Base-by-base conservation (phyloP, 139 green algal species). In the Haematococcus sp. region DNA sequence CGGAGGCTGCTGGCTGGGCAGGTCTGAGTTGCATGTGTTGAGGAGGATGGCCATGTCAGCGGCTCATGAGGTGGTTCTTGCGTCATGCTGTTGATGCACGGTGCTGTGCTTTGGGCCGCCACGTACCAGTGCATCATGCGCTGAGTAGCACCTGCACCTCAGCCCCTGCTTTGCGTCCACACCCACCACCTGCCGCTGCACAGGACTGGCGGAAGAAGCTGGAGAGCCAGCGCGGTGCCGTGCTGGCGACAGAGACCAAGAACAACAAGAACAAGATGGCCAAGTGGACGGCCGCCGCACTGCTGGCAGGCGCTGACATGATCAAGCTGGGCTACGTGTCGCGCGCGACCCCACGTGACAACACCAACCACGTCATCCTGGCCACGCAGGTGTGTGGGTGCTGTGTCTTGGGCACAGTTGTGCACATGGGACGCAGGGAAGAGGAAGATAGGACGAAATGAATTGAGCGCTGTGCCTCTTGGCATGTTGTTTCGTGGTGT, bases 191-290 rank as follows among this genome's bases (percentile, higher is more conserved):
- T n/a, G n/a, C n/a, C n/a, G n/a, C n/a, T n/a, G n/a, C n/a, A n/a
- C 87, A 98, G 33, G 92, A 98, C 87, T 99, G 93, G 93, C 83
- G 96, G 31, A 87, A 93, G 82, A 97, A 96, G 82, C 78, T 99
- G 34, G 96, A 99, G 81, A 95, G 83, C 59, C 96, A 99, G 82
- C 86, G 93, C 59, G 96, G 96, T 61, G 96, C 96, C 1, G 92
- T 98, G 71, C 87, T 98, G 73, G 94, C 95, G 13, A 98, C 94
- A 9, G 96, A 99, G 84, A 84, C 86, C 60, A 93, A 93, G 89
- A 98, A 99, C 93, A 99, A 99, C 80, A 89, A 91, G 70, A 93
- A 93, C 87, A 99, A 99, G 87, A 84, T 99, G 19, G 94, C 96
- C 51, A 94, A 93, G 83, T 99, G 96, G 96, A 98, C 95, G 3